phyloP scores from a whole-genome alignment of 805 yeast genomes.

The Sporopachydermia lactativora region DNA sequence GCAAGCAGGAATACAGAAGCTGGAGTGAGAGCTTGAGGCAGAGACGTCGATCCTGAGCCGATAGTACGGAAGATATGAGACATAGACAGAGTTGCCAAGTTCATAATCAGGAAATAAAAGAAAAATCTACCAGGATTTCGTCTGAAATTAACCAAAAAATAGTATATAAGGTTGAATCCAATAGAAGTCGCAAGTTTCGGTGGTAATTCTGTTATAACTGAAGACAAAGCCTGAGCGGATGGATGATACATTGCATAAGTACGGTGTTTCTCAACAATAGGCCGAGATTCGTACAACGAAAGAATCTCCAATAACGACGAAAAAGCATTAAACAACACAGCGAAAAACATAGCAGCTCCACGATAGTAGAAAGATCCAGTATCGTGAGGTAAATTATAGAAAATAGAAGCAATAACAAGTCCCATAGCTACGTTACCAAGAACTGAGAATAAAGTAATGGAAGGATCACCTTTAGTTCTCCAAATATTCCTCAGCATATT shows the following conservation, averaged over 20 bases:
- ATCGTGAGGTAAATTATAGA: constrained; percentile 30
- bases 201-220: constrained; percentile 37
- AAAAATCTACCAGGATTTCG: constrained; percentile 40
- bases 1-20: constrained; percentile 35
- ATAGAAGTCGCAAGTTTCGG: constrained; percentile 30
- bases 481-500: constrained; percentile 31
- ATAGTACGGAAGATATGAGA: constrained; percentile 40
- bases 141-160: constrained; percentile 39
- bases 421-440: constrained; percentile 38
- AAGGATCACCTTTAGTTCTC: constrained; percentile 36
- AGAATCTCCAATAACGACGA: constrained; percentile 45
- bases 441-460: constrained; percentile 28
- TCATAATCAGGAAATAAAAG: constrained; percentile 31
- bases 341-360: constrained; percentile 55
- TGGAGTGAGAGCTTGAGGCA: constrained; percentile 45
- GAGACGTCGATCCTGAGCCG: constrained; percentile 33
- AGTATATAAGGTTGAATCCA: constrained; percentile 34
- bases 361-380: constrained; percentile 36
- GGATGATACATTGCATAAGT: constrained; percentile 44
- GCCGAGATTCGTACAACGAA: constrained; percentile 38
- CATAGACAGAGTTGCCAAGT: constrained; percentile 33
- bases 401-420: constrained; percentile 40
- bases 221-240: constrained; percentile 42
- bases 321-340: constrained; percentile 48
- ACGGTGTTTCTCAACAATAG: constrained; percentile 45